Conservation (phyloP, 352 stramenopile species). For the Globisporangium nunn region DNA sequence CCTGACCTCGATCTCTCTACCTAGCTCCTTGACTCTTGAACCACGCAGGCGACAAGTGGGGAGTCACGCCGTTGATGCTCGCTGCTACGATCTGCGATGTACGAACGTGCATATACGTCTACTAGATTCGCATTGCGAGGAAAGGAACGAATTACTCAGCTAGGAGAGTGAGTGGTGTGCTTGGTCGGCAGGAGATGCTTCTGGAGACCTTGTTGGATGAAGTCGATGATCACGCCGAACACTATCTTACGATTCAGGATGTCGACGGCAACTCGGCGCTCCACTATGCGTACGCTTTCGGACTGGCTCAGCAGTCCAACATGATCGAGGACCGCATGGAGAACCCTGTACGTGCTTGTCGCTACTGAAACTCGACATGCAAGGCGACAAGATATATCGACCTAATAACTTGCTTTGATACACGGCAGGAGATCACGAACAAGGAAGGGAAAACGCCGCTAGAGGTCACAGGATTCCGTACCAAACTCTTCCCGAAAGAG, state of each 20-base stretch:
- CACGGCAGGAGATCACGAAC: constrained; percentile 41
- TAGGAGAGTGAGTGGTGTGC: neutral
- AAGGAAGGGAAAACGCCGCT: constrained; percentile 28
- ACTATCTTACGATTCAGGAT: constrained; percentile 22
- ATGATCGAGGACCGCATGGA: constrained; percentile 37
- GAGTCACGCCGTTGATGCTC: constrained; percentile 57
- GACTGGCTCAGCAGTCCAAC: constrained; percentile 29
- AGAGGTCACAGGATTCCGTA: constrained; percentile 28
- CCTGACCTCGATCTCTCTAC: too few species aligned
- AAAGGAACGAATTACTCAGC: too few species aligned
- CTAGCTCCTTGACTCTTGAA: constrained; percentile 8
- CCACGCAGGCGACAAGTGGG: constrained; percentile 39
- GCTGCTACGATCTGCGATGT: constrained; percentile 27
- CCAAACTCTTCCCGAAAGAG: constrained; percentile 32
- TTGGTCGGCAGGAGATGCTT: constrained; percentile 17
- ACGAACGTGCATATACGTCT: neutral
- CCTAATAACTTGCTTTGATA: neutral
- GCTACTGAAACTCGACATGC: too few species aligned
- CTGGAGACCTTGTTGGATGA: constrained; percentile 34
- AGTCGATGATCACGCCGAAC: constrained; percentile 12
- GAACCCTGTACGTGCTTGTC: constrained; percentile 14
- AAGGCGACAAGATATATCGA: neutral
- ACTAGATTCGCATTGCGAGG: too few species aligned
- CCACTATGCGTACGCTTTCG: constrained; percentile 71
- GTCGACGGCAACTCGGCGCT: constrained; percentile 38